These are phyloP conservation scores for Pichia scutulata DNA, from an alignment of 805 yeast species.

Conservation along the genomic window DNA sequence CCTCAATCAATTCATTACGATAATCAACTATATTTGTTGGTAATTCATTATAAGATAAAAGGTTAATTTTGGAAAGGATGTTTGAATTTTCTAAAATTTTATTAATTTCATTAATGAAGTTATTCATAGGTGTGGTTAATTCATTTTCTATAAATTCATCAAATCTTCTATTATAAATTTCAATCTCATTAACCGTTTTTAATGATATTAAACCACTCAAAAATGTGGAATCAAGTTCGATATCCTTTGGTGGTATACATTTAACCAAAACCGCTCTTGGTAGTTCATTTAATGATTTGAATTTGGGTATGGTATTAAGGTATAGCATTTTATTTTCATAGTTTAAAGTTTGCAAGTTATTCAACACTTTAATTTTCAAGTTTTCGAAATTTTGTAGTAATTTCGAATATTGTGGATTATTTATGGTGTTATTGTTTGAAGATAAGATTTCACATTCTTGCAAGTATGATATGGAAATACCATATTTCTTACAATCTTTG, in stretches of 20 bases:
- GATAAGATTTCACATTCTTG: conserved; percentile 33
- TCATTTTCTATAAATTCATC: conserved; percentile 16
- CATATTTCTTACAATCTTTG: conserved; percentile 48
- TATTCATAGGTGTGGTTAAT: conserved; percentile 35
- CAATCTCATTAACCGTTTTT: conserved; percentile 54
- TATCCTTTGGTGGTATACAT: conserved; percentile 26
- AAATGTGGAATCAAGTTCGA: conserved; percentile 29
- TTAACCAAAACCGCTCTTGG: conserved; percentile 51
- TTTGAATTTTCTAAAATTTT: conserved; percentile 39
- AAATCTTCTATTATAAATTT: conserved; percentile 47
- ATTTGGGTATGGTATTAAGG: conserved; percentile 52
- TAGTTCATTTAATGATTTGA: conserved; percentile 33
- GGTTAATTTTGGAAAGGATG: conserved; percentile 58
- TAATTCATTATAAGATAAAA: conserved; percentile 30
- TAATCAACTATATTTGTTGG: conserved; percentile 54
- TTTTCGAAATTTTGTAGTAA: conserved; percentile 48
- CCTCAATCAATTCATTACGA: conserved; percentile 42
- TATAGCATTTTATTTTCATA: conserved; percentile 79
- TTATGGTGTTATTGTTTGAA: conserved; percentile 18
- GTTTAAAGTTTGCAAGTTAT: conserved; percentile 47
- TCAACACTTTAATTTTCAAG: conserved; percentile 37
- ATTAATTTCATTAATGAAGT: conserved; percentile 38
- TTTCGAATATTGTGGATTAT: neutral
- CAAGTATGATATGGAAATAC: conserved; percentile 62
- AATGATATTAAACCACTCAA: conserved; percentile 60